Base-by-base conservation (phyloP, 2,329 filamentous ascomycete species). In the Trichoderma lentiforme region DNA sequence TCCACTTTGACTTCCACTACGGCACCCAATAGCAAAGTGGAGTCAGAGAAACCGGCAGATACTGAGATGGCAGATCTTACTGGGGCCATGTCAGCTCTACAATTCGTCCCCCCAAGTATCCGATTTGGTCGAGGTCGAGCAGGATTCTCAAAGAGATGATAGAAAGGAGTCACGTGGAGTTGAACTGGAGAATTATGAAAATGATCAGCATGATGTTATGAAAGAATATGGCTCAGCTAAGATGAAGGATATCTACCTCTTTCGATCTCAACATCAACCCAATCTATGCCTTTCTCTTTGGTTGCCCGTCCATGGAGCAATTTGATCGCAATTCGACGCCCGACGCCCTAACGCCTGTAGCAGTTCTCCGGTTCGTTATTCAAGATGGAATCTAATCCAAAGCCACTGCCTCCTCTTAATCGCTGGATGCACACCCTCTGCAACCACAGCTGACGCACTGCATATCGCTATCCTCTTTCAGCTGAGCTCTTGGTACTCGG, bases 381-480 rank as follows among this genome's bases (percentile, higher is more conserved):
- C 28, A 39, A 15, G 12, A 28, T 21, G 34, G 39, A 69, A 28
- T 21, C 32, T n/a, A 32, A 39, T 21, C 32, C 30, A 32, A 39
- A 28, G 8, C 11, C 15, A 21, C 9, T 11, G 18, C 26, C 26
- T 32, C 36, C 24, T 73, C 30, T 81, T 80, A 97, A 81, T 97
- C 95, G 78, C 90, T 92, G 61, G 94, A 97, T 18, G 93, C 89
- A 81, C 95, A 98, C 1, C 95, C 95, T 78, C 93, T 87, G 81
- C 96, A 99, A 9, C 96, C 96, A 82, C 96, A 99, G 82, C 89
- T 97, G 66, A 98, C 94, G 79, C 96, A 99, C 82, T 98, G 92
- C 36, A 98, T 91, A 47, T 93, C 92, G 80, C 96, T 92, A 56
- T 94, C 91, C 78, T 97, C 94, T 82, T 97, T 97, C 79, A 99